Evolutionary conservation across 352 stramenopile genomes (phyloP).

Genomic region (Phytopythium montanum): DNA sequence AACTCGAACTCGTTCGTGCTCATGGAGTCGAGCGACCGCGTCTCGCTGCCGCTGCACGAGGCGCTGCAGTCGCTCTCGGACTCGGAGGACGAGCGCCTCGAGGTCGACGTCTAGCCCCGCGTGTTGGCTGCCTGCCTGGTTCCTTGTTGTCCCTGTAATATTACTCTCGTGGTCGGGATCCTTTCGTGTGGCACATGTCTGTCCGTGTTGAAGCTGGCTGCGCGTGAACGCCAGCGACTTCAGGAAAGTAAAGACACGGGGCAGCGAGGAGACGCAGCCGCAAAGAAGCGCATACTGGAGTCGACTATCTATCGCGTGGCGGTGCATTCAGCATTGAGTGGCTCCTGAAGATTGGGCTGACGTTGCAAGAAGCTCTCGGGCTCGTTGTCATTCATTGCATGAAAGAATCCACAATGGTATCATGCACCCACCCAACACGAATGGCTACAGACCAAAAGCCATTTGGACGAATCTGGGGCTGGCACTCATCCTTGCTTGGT

Average conservation of each 20-base stretch:
- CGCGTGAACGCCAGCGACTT: too few relatives aligned
- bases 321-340: neutral
- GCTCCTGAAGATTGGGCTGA: neutral
- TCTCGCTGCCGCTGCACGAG: constrained; percentile 14
- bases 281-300: neutral
- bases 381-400: too few relatives aligned
- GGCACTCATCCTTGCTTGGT: neutral
- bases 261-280: neutral
- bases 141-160: neutral
- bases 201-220: too few relatives aligned
- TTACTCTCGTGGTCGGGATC: neutral
- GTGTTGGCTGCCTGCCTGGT: neutral
- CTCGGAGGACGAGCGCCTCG: constrained; percentile 27
- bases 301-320: neutral
- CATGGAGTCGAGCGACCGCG: constrained; percentile 19
- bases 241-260: neutral
- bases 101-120: constrained; percentile 21
- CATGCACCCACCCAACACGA: constrained; percentile 1
- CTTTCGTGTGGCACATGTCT: neutral
- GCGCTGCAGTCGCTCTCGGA: constrained; percentile 12
- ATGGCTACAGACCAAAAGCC: neutral
- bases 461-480: constrained; percentile 3
- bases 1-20: constrained; percentile 41
- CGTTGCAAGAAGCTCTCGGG: neutral
- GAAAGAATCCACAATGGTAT: too few relatives aligned